Conservation (phyloP, 163 green algal genomes). For the Chlorella variabilis region DNA sequence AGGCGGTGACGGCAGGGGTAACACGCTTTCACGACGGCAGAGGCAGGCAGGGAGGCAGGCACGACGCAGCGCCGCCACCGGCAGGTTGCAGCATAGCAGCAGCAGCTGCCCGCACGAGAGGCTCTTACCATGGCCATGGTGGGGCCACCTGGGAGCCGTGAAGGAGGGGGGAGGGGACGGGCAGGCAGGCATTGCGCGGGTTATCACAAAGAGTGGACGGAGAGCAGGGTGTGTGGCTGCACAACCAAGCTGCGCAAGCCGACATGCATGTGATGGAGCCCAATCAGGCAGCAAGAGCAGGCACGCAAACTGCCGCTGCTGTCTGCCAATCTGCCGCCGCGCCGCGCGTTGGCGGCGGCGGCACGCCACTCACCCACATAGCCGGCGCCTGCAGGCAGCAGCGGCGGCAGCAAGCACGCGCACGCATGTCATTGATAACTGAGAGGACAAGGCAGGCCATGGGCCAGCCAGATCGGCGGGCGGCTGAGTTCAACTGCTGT, state of each 20-base stretch:
- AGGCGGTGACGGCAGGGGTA: background rate
- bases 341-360: background rate
- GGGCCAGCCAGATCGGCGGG: too few species aligned
- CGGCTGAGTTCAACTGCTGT: too few species aligned
- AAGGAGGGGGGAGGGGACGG: background rate
- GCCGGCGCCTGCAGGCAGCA: conserved; percentile 40
- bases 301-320: background rate
- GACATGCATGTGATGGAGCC: background rate
- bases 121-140: conserved; percentile 54
- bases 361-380: conserved; percentile 52
- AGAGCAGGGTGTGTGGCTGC: too few species aligned
- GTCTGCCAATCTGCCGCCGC: background rate
- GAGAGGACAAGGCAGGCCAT: too few species aligned
- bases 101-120: background rate
- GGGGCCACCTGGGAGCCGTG: conserved; percentile 30
- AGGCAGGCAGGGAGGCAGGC: background rate
- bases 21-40: background rate
- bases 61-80: too few species aligned
- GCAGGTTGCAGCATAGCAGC: background rate
- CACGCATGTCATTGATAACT: background rate
- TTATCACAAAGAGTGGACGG: too few species aligned
- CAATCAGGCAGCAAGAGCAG: background rate
- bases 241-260: too few species aligned
- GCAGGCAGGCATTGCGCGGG: too few species aligned
- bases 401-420: background rate